phyloP scores from a whole-genome alignment of 805 yeast species.

The Candida ficus region DNA sequence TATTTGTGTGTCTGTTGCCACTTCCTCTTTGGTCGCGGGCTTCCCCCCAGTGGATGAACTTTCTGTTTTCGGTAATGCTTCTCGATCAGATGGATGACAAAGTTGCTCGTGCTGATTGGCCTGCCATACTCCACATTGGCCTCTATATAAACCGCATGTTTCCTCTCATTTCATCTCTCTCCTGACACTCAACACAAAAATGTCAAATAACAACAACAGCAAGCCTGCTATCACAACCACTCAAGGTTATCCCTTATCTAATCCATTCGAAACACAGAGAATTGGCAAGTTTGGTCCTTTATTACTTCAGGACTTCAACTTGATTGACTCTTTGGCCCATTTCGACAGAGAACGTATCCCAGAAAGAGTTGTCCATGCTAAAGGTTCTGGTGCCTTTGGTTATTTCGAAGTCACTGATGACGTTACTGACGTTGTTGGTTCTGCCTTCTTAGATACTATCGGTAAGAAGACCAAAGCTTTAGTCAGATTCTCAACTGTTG shows the following conservation, averaged over 20 bases:
- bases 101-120: slow-evolving; percentile 15
- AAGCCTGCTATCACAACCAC: slow-evolving; percentile 62
- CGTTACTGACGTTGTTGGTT: slow-evolving; percentile 63
- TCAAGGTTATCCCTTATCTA: slow-evolving; percentile 72
- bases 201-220: slow-evolving; percentile 12
- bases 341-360: slow-evolving; percentile 89
- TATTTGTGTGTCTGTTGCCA: too few species aligned
- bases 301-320: slow-evolving; percentile 73
- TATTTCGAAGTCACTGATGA: slow-evolving; percentile 84
- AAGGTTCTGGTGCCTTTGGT: slow-evolving; percentile 90
- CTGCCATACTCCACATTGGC: slow-evolving; percentile 10
- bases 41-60: too few species aligned
- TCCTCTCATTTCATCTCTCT: background rate
- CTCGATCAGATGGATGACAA: slow-evolving; percentile 15
- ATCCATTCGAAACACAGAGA: slow-evolving; percentile 73
- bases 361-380: slow-evolving; percentile 90
- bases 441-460: slow-evolving; percentile 63
- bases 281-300: slow-evolving; percentile 74
- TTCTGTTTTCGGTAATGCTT: too few species aligned
- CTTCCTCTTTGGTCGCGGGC: too few species aligned
- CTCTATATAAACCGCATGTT: background rate
- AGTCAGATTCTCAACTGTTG: slow-evolving; percentile 81
- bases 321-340: slow-evolving; percentile 79
- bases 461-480: slow-evolving; percentile 77
- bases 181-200: too few species aligned